Conservation (phyloP, 1,284 basidiomycete genomes). For the Ceratobasidium sp. region DNA sequence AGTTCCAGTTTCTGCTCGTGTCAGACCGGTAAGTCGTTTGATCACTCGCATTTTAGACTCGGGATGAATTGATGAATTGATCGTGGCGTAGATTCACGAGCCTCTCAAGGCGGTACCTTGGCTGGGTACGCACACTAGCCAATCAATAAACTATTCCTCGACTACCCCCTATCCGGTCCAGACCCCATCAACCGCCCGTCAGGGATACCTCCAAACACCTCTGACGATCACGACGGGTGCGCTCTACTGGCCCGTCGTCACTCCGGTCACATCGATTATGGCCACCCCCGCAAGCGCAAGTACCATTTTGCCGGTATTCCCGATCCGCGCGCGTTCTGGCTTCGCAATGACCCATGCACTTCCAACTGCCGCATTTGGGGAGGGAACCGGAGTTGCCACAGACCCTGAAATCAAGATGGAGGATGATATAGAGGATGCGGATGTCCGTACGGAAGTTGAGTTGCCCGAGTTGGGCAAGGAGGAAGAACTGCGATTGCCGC, state of each 20-base stretch:
- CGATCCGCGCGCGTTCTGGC: background rate
- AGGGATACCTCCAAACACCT: background rate
- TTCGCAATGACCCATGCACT: conserved; percentile 17
- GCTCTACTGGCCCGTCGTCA: background rate
- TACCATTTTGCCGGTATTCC: conserved; percentile 19
- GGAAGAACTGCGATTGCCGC: too few species aligned
- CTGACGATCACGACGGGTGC: background rate
- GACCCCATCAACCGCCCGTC: conserved; percentile 3
- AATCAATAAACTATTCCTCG: background rate
- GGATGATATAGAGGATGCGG: background rate
- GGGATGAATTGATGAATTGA: background rate
- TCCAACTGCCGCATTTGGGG: background rate
- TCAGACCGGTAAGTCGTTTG: conserved; percentile 20
- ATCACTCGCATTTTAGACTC: background rate
- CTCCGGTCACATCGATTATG: background rate
- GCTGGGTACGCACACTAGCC: background rate
- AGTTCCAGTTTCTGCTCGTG: background rate
- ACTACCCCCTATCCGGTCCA: too few species aligned
- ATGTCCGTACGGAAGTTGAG: conserved; percentile 9
- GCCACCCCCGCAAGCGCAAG: conserved; percentile 10
- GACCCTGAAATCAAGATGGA: background rate
- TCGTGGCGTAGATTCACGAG: conserved; percentile 18
- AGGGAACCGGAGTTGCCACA: background rate
- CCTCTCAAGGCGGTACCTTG: conserved; percentile 8
- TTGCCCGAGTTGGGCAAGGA: conserved; percentile 3